Evolutionary conservation across 306 rosid genomes (phyloP).

Genomic region (Cicer yamashitae): DNA sequence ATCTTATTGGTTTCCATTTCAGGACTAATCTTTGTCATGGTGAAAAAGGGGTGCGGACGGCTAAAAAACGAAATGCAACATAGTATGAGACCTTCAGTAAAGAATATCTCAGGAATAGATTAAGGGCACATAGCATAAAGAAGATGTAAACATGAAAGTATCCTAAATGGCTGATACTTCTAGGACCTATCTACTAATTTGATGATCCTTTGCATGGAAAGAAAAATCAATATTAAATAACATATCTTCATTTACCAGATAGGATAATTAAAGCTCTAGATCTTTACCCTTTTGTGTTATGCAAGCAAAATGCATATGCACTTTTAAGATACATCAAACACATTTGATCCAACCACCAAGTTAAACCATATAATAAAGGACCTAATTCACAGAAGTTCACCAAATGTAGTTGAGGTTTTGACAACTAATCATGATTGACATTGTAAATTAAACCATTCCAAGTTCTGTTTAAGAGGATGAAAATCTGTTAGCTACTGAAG

Average conservation of each 20-base stretch:
- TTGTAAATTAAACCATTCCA: conserved; percentile 32
- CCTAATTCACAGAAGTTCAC: conserved; percentile 15
- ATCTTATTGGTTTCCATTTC: conserved; percentile 65
- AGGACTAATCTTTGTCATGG: conserved; percentile 90
- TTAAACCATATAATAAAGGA: conserved; percentile 10
- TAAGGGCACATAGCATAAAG: conserved; percentile 21
- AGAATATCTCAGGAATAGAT: neutral
- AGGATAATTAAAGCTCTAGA: conserved; percentile 3
- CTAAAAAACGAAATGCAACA: conserved; percentile 39
- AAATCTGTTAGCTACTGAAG: neutral
- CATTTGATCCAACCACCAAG: neutral
- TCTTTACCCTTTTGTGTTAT: conserved; percentile 8
- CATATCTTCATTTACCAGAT: conserved; percentile 13
- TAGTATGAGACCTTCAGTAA: conserved; percentile 24
- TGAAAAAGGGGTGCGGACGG: conserved; percentile 48
- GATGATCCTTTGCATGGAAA: conserved; percentile 25
- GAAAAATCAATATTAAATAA: conserved; percentile 32
- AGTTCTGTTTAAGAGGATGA: neutral
- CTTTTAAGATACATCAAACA: conserved; percentile 31
- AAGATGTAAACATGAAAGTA: conserved; percentile 35
- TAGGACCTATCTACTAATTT: neutral
- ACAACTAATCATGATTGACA: neutral
- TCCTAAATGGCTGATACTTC: conserved; percentile 18
- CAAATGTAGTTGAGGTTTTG: conserved; percentile 19
- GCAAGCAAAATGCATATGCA: conserved; percentile 11